Base-by-base conservation (phyloP, 176 grass and related monocot genomes). In the Lolium rigidum region DNA sequence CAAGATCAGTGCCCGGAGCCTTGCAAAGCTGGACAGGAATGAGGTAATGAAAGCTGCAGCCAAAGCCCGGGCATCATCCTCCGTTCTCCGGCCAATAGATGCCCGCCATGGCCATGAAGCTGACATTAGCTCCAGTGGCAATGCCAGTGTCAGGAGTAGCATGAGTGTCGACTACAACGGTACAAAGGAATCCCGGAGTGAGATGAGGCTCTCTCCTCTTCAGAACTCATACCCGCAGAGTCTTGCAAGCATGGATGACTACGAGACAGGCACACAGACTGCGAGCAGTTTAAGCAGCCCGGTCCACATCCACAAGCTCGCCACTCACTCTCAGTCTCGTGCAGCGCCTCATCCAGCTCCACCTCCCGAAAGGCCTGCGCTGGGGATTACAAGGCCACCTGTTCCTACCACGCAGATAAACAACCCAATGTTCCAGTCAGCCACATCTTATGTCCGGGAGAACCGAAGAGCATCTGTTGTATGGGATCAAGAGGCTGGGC, bases 401-500 rank as follows among this genome's bases (percentile, higher is more conserved):
- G 86, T 87, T 50, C 97, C 90, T 6, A 79, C 73, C 24, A 39
- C 79, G 15, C 94, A 91, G 56, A 71, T 91, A 89, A 84, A 81
- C 14, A 99, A 96, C 67, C 92, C 94, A 2, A 93, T 94, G 89
- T 97, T 99, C 88, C 97, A 96, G 31, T 90, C 92, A 88, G 92
- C 91, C 37, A 88, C 97, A 65, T 84, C 92, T 8, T 90, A 86
- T 80, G 73, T 93, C 67, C 82, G 94, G 81, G 97, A 96, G 39
- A 88, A 89, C 78, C 87, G 92, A 35, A 96, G 80, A 41, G 77
- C 90, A 15, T 99, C 97, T 3, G 97, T 97, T 39, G 85, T 97
- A 80, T 99, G 97, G 97, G 97, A 99, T 82, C 97, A 94, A 89
- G 97, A 97, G 82, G 97, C 92, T 65, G 97, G 97, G 38, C 94